Conservation (phyloP, 1,284 basidiomycete genomes). For the Puccinia hordei region DNA sequence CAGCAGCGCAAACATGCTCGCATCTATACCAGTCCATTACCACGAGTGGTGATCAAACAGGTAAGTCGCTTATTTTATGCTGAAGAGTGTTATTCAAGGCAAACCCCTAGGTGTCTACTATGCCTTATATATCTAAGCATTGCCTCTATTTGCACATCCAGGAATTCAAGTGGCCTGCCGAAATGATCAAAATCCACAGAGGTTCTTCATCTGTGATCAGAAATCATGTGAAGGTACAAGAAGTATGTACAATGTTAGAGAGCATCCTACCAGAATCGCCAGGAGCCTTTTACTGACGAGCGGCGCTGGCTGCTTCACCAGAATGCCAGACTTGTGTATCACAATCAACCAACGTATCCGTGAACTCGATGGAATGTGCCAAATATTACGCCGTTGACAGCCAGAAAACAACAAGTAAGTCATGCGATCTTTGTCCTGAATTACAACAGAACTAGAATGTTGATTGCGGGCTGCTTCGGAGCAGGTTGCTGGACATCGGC, state of each 20-base stretch:
- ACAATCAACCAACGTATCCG: background rate
- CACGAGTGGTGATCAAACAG: background rate
- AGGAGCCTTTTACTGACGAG: background rate
- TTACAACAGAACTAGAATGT: background rate
- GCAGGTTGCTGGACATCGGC: conserved; percentile 21
- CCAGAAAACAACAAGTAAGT: conserved; percentile 11
- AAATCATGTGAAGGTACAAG: conserved; percentile 2
- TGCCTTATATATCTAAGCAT: background rate
- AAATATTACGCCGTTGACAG: background rate
- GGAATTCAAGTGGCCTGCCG: conserved; percentile 8
- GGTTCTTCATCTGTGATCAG: conserved; percentile 1
- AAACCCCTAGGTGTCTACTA: background rate
- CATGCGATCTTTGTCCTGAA: background rate
- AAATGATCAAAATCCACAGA: background rate
- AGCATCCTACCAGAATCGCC: background rate
- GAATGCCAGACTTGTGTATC: conserved; percentile 11
- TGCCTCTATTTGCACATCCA: background rate
- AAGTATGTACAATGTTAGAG: background rate
- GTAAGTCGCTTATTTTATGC: background rate
- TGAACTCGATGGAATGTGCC: conserved; percentile 7
- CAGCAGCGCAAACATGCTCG: background rate
- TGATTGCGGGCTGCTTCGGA: background rate
- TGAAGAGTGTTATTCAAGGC: background rate
- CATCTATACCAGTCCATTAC: background rate
- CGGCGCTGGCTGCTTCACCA: background rate